phyloP scores from a whole-genome alignment of 805 yeast genomes.

The Yarrowia divulgata region DNA sequence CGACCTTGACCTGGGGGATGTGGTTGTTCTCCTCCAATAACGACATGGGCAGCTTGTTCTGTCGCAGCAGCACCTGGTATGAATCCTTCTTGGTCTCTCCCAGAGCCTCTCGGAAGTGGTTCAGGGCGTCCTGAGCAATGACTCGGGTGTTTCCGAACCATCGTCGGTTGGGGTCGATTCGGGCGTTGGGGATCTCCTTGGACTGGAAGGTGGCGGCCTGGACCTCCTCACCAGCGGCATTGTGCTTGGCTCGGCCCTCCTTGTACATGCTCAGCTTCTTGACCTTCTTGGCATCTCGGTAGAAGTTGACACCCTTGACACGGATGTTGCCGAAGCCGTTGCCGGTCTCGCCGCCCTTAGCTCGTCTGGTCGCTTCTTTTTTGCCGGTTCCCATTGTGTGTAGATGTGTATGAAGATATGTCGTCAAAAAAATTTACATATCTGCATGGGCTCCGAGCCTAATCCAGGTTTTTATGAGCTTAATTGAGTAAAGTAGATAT shows the following conservation, averaged over 20 bases:
- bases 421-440: conserved; percentile 26
- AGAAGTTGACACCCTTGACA: conserved; percentile 96
- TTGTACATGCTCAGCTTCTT: conserved; percentile 92
- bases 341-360: conserved; percentile 78
- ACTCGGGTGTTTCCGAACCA: conserved; percentile 99
- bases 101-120: conserved; percentile 92
- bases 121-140: conserved; percentile 93
- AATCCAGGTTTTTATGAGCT: conserved; percentile 10
- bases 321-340: conserved; percentile 79
- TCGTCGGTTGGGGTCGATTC: conserved; percentile 94
- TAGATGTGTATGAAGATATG: conserved; percentile 16
- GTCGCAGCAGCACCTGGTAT: conserved; percentile 83
- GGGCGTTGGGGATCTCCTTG: conserved; percentile 84
- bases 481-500: neutral
- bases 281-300: conserved; percentile 88
- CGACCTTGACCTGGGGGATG: conserved; percentile 77
- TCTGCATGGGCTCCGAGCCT: conserved; percentile 15
- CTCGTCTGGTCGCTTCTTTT: conserved; percentile 87
- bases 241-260: conserved; percentile 84
- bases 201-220: conserved; percentile 89
- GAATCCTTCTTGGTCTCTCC: conserved; percentile 83
- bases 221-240: conserved; percentile 85
- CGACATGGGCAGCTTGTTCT: conserved; percentile 96
- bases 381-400: conserved; percentile 85
- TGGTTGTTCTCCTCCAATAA: conserved; percentile 82